Base-by-base conservation (phyloP, 805 yeast genomes). In the Candida piceae region DNA sequence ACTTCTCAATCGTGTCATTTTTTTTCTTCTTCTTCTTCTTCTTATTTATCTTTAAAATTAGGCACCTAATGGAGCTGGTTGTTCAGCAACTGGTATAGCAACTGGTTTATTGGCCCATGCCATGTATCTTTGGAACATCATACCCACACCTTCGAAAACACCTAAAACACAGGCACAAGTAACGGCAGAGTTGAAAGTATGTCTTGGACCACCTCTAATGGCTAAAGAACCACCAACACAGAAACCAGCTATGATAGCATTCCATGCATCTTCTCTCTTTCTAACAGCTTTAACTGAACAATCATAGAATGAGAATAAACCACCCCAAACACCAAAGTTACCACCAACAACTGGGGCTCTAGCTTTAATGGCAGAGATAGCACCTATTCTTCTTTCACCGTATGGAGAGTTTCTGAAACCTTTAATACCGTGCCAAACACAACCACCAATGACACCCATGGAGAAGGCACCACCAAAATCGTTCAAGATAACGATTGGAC, bases 301-400 rank as follows among this genome's bases (percentile, higher is more conserved):
- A 65, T 93, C 98, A 58, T 80, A 93, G 11, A 94, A 83, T 23
- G 97, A 87, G 60, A 93, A 93, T 53, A 93, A 70, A 43, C 98
- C 98, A 72, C 98, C 98, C 98, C 98, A 93, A 27, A 86, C 95
- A 69, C 98, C 98, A 57, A 93, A 90, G 66, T 93, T 93, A 58
- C 98, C 98, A 49, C 98, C 98, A 38, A 90, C 88, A 34, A 90
- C 96, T 27, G 99, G 99, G 2, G 97, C 97, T 63, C 98, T 77
- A 35, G 96, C 86, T 60, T 87, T 87, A 52, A 93, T 83, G 27
- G 97, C 97, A 29, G 85, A 71, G 38, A 90, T 59, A 16, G 96
- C 85, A 39, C 98, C 97, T 41, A 76, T 64, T 55, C 95, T 74
- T 68, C 98, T 79, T 66, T 93, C 98, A 42, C 98, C 98, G 51